A percentile compares a stretch with the other conserved stretches of the same genome.
Conservation (phyloP, 192 early-diverging fungal species). For the Endogone sp. region DNA sequence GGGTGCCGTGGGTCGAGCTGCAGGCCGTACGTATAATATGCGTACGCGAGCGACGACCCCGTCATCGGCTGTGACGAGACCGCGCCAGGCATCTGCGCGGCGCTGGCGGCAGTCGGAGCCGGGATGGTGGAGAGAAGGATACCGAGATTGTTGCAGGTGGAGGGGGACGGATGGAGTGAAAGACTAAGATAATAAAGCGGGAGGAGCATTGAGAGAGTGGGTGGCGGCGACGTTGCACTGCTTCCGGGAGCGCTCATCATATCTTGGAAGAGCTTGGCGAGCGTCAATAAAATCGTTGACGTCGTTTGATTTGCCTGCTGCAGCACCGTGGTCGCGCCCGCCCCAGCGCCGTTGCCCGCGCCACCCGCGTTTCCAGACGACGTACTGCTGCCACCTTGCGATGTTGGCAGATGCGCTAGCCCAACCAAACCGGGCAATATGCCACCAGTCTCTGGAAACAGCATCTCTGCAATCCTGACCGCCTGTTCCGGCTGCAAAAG, state of each 20-base stretch:
- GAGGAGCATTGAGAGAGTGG: slow-evolving; percentile 62
- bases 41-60: slow-evolving; percentile 73
- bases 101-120: slow-evolving; percentile 42
- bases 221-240: slow-evolving; percentile 28
- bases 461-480: slow-evolving; percentile 43
- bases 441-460: slow-evolving; percentile 61
- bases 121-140: slow-evolving; percentile 73
- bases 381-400: slow-evolving; percentile 13
- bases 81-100: slow-evolving; percentile 28
- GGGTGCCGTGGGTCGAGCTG: slow-evolving; percentile 77
- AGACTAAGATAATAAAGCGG: slow-evolving; percentile 84
- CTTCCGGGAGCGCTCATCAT: slow-evolving; percentile 42
- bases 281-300: slow-evolving; percentile 69
- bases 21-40: slow-evolving; percentile 87
- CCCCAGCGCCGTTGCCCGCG: slow-evolving; percentile 18
- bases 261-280: slow-evolving; percentile 91
- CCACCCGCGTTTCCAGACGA: slow-evolving; percentile 5
- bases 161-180: slow-evolving; percentile 75
- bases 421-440: slow-evolving; percentile 60
- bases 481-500: slow-evolving; percentile 64
- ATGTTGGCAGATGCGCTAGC: slow-evolving; percentile 14
- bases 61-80: slow-evolving; percentile 37
- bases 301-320: slow-evolving; percentile 61
- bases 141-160: slow-evolving; percentile 89
- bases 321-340: slow-evolving; percentile 33